These are phyloP conservation scores for Bodo saltans DNA, from an alignment of 78 protist genomes.

Conservation along the genomic window DNA sequence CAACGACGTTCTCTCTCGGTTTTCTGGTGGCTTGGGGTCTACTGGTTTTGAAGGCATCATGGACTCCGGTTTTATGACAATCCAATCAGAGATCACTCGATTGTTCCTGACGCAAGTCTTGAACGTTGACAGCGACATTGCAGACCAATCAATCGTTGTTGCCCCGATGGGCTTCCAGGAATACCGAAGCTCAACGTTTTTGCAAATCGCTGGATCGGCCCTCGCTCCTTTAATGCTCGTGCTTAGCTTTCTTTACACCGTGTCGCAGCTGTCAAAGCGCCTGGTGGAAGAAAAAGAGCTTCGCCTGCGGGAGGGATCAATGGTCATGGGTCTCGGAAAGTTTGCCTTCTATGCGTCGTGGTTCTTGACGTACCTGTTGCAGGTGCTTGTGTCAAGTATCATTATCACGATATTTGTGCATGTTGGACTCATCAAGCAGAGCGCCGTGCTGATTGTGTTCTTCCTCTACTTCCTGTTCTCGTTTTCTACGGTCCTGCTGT, in stretches of 20 bases:
- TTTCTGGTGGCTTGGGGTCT: not conserved
- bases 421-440: not conserved
- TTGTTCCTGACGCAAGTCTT: not conserved
- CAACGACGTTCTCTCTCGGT: not conserved
- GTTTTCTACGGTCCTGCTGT: not conserved
- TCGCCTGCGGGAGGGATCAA: slow-evolving; percentile 1
- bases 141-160: not conserved
- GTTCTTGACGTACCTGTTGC: slow-evolving; percentile 5
- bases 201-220: not conserved
- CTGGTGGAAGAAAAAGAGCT: slow-evolving; percentile 20
- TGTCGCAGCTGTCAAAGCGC: not conserved
- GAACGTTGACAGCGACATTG: not conserved
- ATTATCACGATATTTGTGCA: not conserved
- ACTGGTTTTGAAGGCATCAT: not conserved
- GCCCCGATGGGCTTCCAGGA: not conserved
- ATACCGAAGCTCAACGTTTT: not conserved
- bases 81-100: not conserved
- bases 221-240: not conserved
- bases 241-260: slow-evolving; percentile 4
- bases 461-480: slow-evolving; percentile 12
- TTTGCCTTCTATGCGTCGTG: slow-evolving; percentile 13
- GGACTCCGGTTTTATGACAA: not conserved
- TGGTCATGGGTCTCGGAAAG: slow-evolving; percentile 12
- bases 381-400: not conserved
- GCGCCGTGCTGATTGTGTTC: not conserved